phyloP scores from a whole-genome alignment of 2,329 filamentous ascomycete species.

The Chaetomiaceae sp. region DNA sequence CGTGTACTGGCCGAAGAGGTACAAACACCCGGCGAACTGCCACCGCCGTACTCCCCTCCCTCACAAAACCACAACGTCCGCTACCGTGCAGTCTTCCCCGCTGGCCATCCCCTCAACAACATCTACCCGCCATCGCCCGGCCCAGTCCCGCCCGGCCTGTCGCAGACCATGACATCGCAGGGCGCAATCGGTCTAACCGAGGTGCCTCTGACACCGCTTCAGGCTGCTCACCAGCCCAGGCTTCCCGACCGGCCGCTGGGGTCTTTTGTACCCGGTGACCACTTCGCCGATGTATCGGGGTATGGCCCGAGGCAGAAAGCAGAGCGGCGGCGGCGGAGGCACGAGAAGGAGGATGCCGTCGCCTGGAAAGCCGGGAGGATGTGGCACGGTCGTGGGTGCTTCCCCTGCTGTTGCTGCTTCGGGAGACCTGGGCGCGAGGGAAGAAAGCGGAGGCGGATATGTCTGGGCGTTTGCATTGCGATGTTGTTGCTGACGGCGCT shows the following conservation, averaged over 20 bases:
- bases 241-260: slow-evolving; percentile 44
- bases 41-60: slow-evolving; percentile 54
- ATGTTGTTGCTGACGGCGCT: slow-evolving; percentile 54
- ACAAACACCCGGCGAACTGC: slow-evolving; percentile 36
- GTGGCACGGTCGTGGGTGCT: slow-evolving; percentile 62
- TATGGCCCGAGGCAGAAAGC: slow-evolving; percentile 37
- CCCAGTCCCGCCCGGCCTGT: slow-evolving; percentile 58
- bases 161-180: slow-evolving; percentile 58
- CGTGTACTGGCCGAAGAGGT: slow-evolving; percentile 38
- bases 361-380: slow-evolving; percentile 55
- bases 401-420: slow-evolving; percentile 61
- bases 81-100: slow-evolving; percentile 57
- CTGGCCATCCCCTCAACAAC: slow-evolving; percentile 43
- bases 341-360: slow-evolving; percentile 62
- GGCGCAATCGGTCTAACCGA: slow-evolving; percentile 58
- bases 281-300: slow-evolving; percentile 39
- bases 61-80: slow-evolving; percentile 39
- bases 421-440: slow-evolving; percentile 60
- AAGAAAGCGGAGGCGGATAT: slow-evolving; percentile 58
- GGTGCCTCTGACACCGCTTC: slow-evolving; percentile 46
- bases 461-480: slow-evolving; percentile 46
- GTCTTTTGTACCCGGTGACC: slow-evolving; percentile 43
- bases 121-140: slow-evolving; percentile 56
- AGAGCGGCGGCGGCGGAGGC: slow-evolving; percentile 50
- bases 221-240: slow-evolving; percentile 20